These are phyloP conservation scores for Tylopilus subfusipes DNA, from an alignment of 768 basidiomycete genomes.

Conservation along the genomic window DNA sequence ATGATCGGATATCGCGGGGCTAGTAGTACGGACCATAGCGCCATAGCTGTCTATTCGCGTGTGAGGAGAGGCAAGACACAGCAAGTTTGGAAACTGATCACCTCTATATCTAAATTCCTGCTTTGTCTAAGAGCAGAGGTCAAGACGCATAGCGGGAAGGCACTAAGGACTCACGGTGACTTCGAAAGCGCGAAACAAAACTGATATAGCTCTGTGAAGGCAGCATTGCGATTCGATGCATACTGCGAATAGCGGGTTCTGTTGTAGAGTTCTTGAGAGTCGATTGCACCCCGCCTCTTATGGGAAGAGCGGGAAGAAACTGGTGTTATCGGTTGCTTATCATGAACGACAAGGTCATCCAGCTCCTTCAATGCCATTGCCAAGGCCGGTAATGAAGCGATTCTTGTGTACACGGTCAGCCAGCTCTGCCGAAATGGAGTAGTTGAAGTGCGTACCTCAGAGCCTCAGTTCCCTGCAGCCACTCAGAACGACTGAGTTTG, in stretches of 20 bases:
- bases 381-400: constrained; percentile 49
- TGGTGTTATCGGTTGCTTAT: constrained; percentile 37
- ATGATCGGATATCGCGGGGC: constrained; percentile 64
- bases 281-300: constrained; percentile 31
- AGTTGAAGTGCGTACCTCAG: constrained; percentile 38
- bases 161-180: constrained; percentile 52
- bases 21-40: constrained; percentile 75
- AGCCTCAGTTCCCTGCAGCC: constrained; percentile 53
- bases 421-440: background rate
- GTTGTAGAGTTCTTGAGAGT: constrained; percentile 50
- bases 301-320: constrained; percentile 20
- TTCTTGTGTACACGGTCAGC: constrained; percentile 32
- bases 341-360: constrained; percentile 54
- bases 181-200: constrained; percentile 73
- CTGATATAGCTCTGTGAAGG: constrained; percentile 63
- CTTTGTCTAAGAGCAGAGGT: constrained; percentile 45
- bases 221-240: constrained; percentile 44
- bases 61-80: background rate
- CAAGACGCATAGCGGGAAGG: background rate
- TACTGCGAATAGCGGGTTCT: constrained; percentile 48
- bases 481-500: constrained; percentile 65
- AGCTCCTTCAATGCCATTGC: constrained; percentile 55
- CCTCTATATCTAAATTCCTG: constrained; percentile 81
- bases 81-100: constrained; percentile 27
- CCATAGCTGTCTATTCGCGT: constrained; percentile 53